Percentiles rank a stretch among this genome's conserved stretches.
These are phyloP conservation scores for Penicillium flavigenum DNA, from an alignment of 495 filamentous ascomycete genomes.

Conservation along the genomic window DNA sequence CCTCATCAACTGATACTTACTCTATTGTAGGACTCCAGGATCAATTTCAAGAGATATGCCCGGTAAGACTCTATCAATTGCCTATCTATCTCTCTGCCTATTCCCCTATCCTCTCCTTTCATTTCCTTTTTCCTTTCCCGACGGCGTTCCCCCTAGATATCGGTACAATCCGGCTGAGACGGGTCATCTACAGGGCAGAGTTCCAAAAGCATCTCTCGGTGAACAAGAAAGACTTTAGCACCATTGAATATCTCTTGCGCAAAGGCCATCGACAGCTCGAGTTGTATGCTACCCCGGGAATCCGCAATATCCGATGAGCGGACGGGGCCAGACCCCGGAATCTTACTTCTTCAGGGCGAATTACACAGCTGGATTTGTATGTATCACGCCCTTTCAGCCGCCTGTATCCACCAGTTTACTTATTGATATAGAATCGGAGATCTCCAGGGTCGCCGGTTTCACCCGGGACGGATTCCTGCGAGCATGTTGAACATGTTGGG, in stretches of 20 bases:
- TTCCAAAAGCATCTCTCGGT: conserved; percentile 70
- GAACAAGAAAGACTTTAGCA: conserved; percentile 83
- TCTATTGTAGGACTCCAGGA: conserved; percentile 44
- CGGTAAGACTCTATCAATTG: conserved; percentile 42
- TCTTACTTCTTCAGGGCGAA: not conserved
- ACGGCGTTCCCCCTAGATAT: not conserved
- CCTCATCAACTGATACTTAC: conserved; percentile 9
- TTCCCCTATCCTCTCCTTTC: not conserved
- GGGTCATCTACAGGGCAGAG: conserved; percentile 55
- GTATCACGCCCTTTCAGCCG: not conserved
- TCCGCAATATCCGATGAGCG: conserved; percentile 68
- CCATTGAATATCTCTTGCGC: conserved; percentile 84
- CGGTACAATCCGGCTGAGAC: conserved; percentile 16
- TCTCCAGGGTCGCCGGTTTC: not conserved
- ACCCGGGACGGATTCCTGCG: not conserved
- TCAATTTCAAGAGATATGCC: conserved; percentile 56
- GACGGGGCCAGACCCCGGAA: not conserved
- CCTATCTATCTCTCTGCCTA: not conserved
- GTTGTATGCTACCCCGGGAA: conserved; percentile 75
- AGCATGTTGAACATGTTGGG: not conserved
- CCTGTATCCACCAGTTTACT: not conserved
- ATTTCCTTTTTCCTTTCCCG: conserved; percentile 8
- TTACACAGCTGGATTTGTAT: not conserved
- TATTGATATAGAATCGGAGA: not conserved
- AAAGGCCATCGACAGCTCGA: conserved; percentile 85